These are phyloP conservation scores for Avena atlantica DNA, from an alignment of 176 grass and related monocot genomes.

Conservation along the genomic window DNA sequence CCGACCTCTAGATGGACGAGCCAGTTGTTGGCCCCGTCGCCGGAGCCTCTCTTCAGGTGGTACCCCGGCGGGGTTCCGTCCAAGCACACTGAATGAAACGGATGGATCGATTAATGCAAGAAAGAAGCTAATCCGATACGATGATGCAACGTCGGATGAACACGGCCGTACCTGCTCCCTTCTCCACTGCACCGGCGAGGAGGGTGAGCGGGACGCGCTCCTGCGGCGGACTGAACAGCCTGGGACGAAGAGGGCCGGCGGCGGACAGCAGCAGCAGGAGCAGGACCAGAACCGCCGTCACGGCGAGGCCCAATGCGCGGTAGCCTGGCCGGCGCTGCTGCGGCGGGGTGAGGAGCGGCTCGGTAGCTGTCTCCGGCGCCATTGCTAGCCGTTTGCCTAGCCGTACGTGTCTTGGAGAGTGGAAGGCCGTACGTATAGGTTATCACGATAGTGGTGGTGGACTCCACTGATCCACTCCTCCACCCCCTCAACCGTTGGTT, in stretches of 20 bases:
- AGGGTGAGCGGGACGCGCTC: constrained; percentile 57
- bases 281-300: neutral
- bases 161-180: constrained; percentile 50
- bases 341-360: neutral
- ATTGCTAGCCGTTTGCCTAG: neutral
- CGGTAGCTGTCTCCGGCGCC: neutral
- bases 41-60: neutral
- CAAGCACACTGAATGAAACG: constrained; percentile 59
- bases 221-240: neutral
- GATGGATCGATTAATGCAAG: neutral
- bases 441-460: no score
- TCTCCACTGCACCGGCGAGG: constrained; percentile 40
- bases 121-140: no score
- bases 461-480: no score
- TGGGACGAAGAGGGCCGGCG: neutral
- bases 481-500: no score
- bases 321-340: neutral
- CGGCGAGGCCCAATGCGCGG: neutral
- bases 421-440: no score
- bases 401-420: no score
- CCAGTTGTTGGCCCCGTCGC: neutral
- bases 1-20: constrained; percentile 1
- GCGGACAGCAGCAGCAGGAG: neutral
- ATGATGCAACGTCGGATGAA: no score
- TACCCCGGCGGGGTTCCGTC: neutral